A percentile compares a stretch with the other conserved stretches of the same genome.
phyloP scores from a whole-genome alignment of 2,329 filamentous ascomycete genomes.

The Phyllosticta citriasiana region DNA sequence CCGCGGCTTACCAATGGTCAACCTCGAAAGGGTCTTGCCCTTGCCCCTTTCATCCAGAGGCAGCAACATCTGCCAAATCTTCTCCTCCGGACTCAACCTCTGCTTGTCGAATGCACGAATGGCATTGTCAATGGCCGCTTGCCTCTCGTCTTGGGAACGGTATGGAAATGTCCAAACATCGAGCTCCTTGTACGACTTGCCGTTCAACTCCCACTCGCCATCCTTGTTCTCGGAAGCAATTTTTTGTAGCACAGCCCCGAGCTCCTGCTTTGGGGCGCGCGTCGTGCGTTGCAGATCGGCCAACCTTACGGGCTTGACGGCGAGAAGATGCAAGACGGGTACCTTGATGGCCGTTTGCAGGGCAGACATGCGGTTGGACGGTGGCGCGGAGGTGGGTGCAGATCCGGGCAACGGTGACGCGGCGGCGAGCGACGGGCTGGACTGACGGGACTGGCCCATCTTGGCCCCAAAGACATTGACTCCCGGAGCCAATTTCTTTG shows the following conservation, averaged over 20 bases:
- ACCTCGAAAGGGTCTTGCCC: constrained; percentile 50
- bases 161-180: constrained; percentile 54
- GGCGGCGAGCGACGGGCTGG: constrained; percentile 6
- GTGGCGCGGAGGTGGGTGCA: constrained; percentile 32
- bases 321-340: constrained; percentile 44
- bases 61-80: constrained; percentile 52
- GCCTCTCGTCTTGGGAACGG: constrained; percentile 43
- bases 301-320: constrained; percentile 37
- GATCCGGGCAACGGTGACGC: constrained; percentile 7
- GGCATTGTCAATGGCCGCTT: constrained; percentile 51
- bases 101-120: constrained; percentile 54
- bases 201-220: constrained; percentile 32
- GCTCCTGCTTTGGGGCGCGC: constrained; percentile 39
- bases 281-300: constrained; percentile 39
- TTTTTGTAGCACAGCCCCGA: constrained; percentile 30
- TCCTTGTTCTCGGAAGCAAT: not conserved
- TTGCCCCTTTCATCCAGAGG: constrained; percentile 52
- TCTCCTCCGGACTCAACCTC: constrained; percentile 49
- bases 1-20: constrained; percentile 35
- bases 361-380: not conserved
- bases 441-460: not conserved
- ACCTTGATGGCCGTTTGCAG: constrained; percentile 31
- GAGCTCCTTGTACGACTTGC: constrained; percentile 51
- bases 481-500: not conserved
- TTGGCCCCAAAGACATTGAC: not conserved